These are phyloP conservation scores for Emericellopsis terricola DNA, from an alignment of 495 filamentous ascomycete species.

Conservation along the genomic window DNA sequence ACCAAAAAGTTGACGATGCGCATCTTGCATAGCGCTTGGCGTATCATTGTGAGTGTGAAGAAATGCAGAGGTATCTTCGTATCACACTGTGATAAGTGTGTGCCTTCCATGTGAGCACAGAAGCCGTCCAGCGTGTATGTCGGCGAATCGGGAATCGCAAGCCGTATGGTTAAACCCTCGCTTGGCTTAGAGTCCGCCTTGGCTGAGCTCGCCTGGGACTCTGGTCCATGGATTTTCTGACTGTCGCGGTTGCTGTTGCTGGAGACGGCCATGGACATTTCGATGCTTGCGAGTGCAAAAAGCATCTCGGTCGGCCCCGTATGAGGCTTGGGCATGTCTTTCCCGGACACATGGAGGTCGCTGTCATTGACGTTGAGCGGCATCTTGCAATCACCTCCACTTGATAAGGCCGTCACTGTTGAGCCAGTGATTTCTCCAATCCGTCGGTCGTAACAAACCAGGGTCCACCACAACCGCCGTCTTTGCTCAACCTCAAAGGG, in stretches of 20 bases:
- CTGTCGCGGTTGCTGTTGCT: conserved; percentile 10
- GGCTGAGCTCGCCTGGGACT: neutral
- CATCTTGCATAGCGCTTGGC: conserved; percentile 28
- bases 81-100: conserved; percentile 42
- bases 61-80: conserved; percentile 39
- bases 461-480: conserved; percentile 54
- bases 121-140: conserved; percentile 34
- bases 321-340: conserved; percentile 22
- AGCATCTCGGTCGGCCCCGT: conserved; percentile 31
- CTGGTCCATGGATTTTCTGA: neutral
- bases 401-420: conserved; percentile 37
- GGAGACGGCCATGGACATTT: conserved; percentile 28
- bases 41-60: conserved; percentile 30
- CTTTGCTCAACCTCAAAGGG: conserved; percentile 54
- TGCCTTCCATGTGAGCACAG: conserved; percentile 35
- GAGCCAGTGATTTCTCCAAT: conserved; percentile 47
- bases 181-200: neutral
- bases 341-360: conserved; percentile 30
- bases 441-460: conserved; percentile 45
- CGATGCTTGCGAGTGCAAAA: conserved; percentile 27
- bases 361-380: conserved; percentile 39
- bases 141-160: conserved; percentile 23
- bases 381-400: conserved; percentile 24
- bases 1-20: conserved; percentile 18
- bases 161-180: conserved; percentile 23